Conservation (phyloP, 208 protist genomes). For the Acanthamoeba royreba region DNA sequence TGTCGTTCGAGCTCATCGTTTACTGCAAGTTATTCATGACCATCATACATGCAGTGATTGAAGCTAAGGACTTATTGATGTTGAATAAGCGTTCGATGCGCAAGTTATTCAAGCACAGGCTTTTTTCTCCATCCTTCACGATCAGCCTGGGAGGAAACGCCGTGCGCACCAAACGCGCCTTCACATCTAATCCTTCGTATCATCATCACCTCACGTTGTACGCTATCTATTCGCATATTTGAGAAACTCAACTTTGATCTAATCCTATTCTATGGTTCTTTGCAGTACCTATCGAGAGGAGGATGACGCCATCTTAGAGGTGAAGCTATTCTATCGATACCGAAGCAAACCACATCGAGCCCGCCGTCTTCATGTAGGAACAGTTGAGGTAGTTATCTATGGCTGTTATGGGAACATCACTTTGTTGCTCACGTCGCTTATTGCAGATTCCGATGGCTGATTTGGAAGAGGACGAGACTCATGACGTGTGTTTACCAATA, state of each 20-base stretch:
- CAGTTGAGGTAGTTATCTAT: background rate
- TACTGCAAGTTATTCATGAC: too few relatives aligned
- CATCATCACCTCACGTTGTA: background rate
- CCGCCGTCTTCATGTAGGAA: background rate
- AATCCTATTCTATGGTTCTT: background rate
- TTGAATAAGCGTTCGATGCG: background rate
- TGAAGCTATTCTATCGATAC: background rate
- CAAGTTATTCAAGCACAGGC: background rate
- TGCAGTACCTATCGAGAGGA: background rate
- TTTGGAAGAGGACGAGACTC: background rate
- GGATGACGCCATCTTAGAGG: background rate
- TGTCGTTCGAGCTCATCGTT: too few relatives aligned
- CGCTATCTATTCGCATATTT: too few relatives aligned
- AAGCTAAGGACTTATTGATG: background rate
- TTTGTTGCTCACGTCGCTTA: too few relatives aligned
- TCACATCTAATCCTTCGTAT: background rate
- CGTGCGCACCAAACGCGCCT: background rate
- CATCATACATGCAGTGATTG: background rate
- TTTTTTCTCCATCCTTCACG: background rate
- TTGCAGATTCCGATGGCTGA: background rate
- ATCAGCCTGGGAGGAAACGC: background rate
- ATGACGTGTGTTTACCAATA: background rate
- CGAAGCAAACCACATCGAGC: background rate
- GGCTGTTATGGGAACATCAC: too few relatives aligned
- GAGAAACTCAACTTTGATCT: too few relatives aligned